Conservation (phyloP, 495 filamentous ascomycete species). For the Trichoderma orchidacearum region DNA sequence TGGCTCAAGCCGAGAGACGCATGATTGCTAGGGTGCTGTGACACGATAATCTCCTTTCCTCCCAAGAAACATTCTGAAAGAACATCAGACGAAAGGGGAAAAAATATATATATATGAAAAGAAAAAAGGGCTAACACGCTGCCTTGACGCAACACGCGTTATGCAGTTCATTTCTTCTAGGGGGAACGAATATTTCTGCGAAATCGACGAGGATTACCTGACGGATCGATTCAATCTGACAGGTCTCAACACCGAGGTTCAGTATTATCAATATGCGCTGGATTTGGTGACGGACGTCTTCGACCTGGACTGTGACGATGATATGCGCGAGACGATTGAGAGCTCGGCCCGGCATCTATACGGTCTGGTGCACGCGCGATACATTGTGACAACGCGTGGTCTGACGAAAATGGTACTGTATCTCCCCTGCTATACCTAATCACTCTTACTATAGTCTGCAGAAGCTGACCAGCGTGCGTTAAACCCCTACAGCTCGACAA, state of each 20-base stretch:
- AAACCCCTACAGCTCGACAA: conserved; percentile 70
- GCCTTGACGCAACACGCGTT: too few relatives aligned
- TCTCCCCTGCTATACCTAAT: background rate
- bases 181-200: conserved; percentile 98
- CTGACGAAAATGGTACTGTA: conserved; percentile 83
- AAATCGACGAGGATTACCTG: conserved; percentile 97
- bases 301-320: conserved; percentile 96
- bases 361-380: conserved; percentile 89
- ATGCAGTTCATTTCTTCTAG: conserved; percentile 87
- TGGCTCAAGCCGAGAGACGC: background rate
- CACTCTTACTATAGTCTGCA: background rate
- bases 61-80: background rate
- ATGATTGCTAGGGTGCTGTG: background rate
- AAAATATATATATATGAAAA: conserved; percentile 7
- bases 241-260: conserved; percentile 90
- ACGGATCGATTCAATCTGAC: conserved; percentile 98
- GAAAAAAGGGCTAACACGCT: background rate
- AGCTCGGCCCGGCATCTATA: conserved; percentile 95
- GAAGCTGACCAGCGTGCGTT: background rate
- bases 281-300: conserved; percentile 99
- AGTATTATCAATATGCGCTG: conserved; percentile 97
- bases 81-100: background rate
- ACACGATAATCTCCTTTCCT: background rate
- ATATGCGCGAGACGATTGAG: conserved; percentile 94
- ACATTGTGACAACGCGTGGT: conserved; percentile 92